phyloP scores from a whole-genome alignment of 805 yeast genomes.

The Wickerhamiella occidentalis region DNA sequence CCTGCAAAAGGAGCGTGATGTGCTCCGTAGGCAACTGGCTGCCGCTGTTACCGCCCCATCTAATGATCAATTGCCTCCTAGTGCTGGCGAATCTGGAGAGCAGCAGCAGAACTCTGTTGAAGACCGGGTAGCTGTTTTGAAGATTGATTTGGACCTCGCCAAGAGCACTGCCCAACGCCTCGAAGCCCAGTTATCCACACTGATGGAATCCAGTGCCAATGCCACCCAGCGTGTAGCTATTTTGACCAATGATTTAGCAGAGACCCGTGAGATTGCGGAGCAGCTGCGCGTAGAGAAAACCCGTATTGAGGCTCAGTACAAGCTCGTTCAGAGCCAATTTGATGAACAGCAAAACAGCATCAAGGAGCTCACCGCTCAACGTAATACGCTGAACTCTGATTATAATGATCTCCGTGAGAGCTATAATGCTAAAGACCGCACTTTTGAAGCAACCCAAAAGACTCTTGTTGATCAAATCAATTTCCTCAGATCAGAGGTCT shows the following conservation, averaged over 20 bases:
- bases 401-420: not conserved
- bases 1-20: conserved; percentile 5
- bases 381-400: not conserved
- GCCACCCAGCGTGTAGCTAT: not conserved
- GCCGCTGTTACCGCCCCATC: too few relatives aligned
- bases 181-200: not conserved
- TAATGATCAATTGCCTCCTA: too few relatives aligned
- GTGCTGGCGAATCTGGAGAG: too few relatives aligned
- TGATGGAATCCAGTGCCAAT: not conserved
- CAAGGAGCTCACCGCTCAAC: not conserved
- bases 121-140: not conserved
- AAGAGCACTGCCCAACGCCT: not conserved
- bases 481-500: conserved; percentile 37
- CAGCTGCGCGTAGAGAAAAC: not conserved
- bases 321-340: not conserved
- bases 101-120: not conserved
- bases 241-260: not conserved
- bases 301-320: not conserved
- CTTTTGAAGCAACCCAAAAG: conserved; percentile 40
- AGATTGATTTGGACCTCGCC: not conserved
- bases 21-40: not conserved
- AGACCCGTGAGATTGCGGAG: conserved; percentile 7
- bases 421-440: conserved; percentile 28
- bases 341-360: not conserved
- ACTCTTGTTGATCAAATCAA: conserved; percentile 40